These are phyloP conservation scores for Tetracladium marchalianum DNA, from an alignment of 495 filamentous ascomycete genomes.

Conservation along the genomic window DNA sequence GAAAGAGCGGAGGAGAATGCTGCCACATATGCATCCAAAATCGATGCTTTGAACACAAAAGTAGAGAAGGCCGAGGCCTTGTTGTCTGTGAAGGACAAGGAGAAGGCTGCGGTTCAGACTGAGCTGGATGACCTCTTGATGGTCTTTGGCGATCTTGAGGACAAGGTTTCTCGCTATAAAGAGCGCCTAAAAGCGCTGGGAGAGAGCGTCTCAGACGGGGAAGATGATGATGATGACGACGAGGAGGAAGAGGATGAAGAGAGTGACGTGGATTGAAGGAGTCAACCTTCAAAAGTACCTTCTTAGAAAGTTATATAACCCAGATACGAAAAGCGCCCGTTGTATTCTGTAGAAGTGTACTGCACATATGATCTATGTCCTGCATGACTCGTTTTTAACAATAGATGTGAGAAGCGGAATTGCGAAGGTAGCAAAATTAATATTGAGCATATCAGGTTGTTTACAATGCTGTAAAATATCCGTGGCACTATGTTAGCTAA, in stretches of 20 bases:
- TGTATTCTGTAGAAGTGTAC: too few relatives aligned
- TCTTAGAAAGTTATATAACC: too few relatives aligned
- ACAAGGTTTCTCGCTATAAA: slow-evolving; percentile 73
- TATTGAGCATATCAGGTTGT: too few relatives aligned
- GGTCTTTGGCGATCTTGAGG: slow-evolving; percentile 83
- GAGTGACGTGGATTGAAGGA: background rate
- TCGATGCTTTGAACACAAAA: slow-evolving; percentile 18
- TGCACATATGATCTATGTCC: too few relatives aligned
- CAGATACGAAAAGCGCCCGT: too few relatives aligned
- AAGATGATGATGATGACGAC: slow-evolving; percentile 61
- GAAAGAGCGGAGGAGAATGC: slow-evolving; percentile 23
- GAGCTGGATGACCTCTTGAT: slow-evolving; percentile 81
- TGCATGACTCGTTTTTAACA: too few relatives aligned
- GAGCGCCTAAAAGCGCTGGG: slow-evolving; percentile 63
- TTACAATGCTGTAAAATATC: too few relatives aligned
- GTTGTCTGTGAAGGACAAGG: slow-evolving; percentile 49
- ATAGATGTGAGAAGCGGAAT: too few relatives aligned
- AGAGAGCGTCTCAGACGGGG: slow-evolving; percentile 65
- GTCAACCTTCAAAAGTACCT: too few relatives aligned
- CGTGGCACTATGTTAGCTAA: too few relatives aligned
- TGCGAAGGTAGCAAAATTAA: too few relatives aligned
- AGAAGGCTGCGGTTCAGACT: slow-evolving; percentile 49
- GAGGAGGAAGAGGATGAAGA: slow-evolving; percentile 39
- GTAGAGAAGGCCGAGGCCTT: slow-evolving; percentile 22
- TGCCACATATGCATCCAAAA: slow-evolving; percentile 18